A percentile compares a stretch with the other conserved stretches of the same genome.
Evolutionary conservation across 2,329 filamentous ascomycete species (phyloP).

Genomic region (Proliferodiscus dingleyae): DNA sequence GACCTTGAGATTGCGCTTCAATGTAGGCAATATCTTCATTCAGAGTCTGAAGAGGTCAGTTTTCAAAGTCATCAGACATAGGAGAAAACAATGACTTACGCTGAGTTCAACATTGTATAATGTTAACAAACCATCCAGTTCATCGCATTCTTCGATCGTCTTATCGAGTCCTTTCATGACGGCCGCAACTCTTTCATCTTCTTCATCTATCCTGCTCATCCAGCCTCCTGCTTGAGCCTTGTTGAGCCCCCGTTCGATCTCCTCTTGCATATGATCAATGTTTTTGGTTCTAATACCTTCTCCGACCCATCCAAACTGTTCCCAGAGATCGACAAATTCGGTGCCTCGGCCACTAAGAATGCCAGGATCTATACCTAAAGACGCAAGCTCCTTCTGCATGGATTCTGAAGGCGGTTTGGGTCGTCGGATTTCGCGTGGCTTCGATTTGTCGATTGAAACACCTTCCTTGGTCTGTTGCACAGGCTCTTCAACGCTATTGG

Average conservation of each 20-base stretch:
- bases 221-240: slow-evolving; percentile 90
- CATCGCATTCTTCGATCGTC: slow-evolving; percentile 92
- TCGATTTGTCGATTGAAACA: slow-evolving; percentile 25
- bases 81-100: slow-evolving; percentile 46
- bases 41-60: slow-evolving; percentile 59
- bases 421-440: slow-evolving; percentile 26
- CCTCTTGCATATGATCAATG: slow-evolving; percentile 74
- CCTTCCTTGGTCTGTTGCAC: slow-evolving; percentile 33
- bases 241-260: slow-evolving; percentile 82
- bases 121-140: slow-evolving; percentile 89
- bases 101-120: slow-evolving; percentile 92
- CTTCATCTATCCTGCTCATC: slow-evolving; percentile 77
- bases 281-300: slow-evolving; percentile 69
- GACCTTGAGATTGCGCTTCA: slow-evolving; percentile 91
- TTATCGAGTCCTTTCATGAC: slow-evolving; percentile 83
- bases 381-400: slow-evolving; percentile 31
- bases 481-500: slow-evolving; percentile 37
- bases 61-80: slow-evolving; percentile 11
- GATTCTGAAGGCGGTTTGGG: slow-evolving; percentile 29
- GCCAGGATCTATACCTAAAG: slow-evolving; percentile 68
- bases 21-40: slow-evolving; percentile 97
- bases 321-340: slow-evolving; percentile 77
- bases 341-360: slow-evolving; percentile 72
- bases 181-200: slow-evolving; percentile 83
- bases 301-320: slow-evolving; percentile 85